A percentile compares a stretch with the other conserved stretches of the same genome.
These are phyloP conservation scores for Galeopsis tetrahit DNA, from an alignment of 257 asterid species.

Conservation along the genomic window DNA sequence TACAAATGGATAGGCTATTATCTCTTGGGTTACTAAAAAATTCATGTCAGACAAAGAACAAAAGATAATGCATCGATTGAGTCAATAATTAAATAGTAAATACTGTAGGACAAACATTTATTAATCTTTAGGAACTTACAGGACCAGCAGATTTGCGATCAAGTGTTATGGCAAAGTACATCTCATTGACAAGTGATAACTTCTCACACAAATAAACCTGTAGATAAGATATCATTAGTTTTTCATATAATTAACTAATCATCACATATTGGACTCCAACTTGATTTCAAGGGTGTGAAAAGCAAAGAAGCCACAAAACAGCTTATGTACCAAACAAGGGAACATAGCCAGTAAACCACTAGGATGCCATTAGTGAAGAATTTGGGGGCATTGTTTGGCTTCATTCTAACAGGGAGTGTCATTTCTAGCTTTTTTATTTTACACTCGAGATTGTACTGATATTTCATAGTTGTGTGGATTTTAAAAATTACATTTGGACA, in stretches of 20 bases:
- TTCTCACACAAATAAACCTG: conserved; percentile 97
- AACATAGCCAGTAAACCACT: background rate
- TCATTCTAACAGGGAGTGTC: background rate
- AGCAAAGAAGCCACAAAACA: background rate
- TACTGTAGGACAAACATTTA: background rate
- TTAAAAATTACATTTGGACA: background rate
- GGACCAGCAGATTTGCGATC: conserved; percentile 98
- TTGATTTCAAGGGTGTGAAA: background rate
- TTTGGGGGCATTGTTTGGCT: background rate
- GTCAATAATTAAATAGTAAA: no score
- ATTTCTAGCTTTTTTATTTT: background rate
- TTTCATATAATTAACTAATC: conserved; percentile 1
- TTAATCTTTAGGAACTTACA: conserved; percentile 58
- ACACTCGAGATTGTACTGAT: background rate
- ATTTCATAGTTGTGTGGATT: background rate
- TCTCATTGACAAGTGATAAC: conserved; percentile 94
- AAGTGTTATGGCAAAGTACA: conserved; percentile 98
- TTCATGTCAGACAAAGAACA: no score
- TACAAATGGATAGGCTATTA: no score
- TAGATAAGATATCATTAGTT: conserved; percentile 8
- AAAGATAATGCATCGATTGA: no score
- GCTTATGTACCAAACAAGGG: background rate
- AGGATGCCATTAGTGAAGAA: background rate
- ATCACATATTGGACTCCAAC: background rate
- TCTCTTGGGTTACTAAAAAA: no score